Conservation (phyloP, 257 asterid species). For the Rehmannia glutinosa region DNA sequence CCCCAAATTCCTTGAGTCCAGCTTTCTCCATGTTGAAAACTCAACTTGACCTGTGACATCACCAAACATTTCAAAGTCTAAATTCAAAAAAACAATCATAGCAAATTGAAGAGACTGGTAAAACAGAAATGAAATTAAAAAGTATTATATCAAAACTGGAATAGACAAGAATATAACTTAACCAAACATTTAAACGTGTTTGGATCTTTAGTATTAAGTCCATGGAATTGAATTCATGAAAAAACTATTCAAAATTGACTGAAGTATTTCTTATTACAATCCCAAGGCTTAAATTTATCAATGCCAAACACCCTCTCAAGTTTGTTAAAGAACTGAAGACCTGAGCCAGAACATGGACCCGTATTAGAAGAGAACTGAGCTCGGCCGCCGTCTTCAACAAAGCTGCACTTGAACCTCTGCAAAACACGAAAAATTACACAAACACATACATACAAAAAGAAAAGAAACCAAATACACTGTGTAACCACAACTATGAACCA, state of each 20-base stretch:
- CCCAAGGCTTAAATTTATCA: not conserved
- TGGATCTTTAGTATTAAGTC: not conserved
- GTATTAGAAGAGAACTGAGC: conserved; percentile 27
- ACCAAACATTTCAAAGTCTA: conserved; percentile 14
- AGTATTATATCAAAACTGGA: not conserved
- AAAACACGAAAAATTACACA: conserved; percentile 19
- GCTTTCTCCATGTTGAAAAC: conserved; percentile 57
- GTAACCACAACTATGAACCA: conserved; percentile 3
- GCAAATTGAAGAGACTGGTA: not conserved
- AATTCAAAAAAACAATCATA: conserved; percentile 3
- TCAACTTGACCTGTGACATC: conserved; percentile 40
- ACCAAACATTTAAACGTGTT: not conserved
- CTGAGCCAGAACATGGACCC: conserved; percentile 32
- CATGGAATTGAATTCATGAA: not conserved
- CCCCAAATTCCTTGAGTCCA: conserved; percentile 63
- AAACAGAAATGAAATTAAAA: conserved; percentile 2
- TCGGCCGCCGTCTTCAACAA: conserved; percentile 24
- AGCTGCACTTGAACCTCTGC: conserved; percentile 44
- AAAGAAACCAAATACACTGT: not conserved
- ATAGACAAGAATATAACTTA: not conserved
- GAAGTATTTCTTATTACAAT: not conserved
- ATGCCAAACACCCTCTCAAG: not conserved
- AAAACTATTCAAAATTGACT: not conserved
- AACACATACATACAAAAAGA: not conserved
- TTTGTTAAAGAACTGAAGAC: conserved; percentile 8